Conservation (phyloP, 768 basidiomycete genomes). For the Serendipita sp. region DNA sequence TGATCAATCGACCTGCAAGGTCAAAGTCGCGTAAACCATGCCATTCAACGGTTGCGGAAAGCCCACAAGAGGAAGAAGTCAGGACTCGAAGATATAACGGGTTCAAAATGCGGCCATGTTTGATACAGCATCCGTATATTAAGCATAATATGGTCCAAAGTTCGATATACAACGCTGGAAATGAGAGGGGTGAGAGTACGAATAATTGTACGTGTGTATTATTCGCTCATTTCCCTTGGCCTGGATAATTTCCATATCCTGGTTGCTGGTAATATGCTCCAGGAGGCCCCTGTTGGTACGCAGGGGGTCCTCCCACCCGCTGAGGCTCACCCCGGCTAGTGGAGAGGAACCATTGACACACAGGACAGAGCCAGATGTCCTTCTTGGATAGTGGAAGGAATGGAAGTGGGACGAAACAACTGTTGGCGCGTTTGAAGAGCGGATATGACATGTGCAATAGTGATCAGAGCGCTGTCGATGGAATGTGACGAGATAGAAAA, state of each 20-base stretch:
- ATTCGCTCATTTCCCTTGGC: background rate
- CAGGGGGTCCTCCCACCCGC: background rate
- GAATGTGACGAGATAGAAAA: background rate
- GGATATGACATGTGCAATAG: background rate
- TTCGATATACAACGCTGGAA: too few relatives aligned
- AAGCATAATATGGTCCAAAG: too few relatives aligned
- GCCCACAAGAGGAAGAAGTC: too few relatives aligned
- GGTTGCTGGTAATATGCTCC: background rate
- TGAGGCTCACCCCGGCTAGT: background rate
- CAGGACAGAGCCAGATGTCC: background rate
- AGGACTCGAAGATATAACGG: too few relatives aligned
- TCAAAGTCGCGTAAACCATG: too few relatives aligned
- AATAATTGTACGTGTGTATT: too few relatives aligned
- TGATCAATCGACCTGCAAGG: too few relatives aligned
- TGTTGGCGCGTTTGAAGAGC: background rate
- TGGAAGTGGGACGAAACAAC: background rate
- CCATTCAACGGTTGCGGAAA: too few relatives aligned
- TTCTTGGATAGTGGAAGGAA: slow-evolving; percentile 2
- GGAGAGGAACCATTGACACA: background rate
- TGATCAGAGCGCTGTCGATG: too few relatives aligned
- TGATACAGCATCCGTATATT: too few relatives aligned
- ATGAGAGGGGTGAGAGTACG: too few relatives aligned
- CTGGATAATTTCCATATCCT: slow-evolving; percentile 2
- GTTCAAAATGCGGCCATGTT: too few relatives aligned
- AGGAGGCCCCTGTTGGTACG: background rate